These are phyloP conservation scores for Fusarium penzigii DNA, from an alignment of 2,329 filamentous ascomycete genomes.

Conservation along the genomic window DNA sequence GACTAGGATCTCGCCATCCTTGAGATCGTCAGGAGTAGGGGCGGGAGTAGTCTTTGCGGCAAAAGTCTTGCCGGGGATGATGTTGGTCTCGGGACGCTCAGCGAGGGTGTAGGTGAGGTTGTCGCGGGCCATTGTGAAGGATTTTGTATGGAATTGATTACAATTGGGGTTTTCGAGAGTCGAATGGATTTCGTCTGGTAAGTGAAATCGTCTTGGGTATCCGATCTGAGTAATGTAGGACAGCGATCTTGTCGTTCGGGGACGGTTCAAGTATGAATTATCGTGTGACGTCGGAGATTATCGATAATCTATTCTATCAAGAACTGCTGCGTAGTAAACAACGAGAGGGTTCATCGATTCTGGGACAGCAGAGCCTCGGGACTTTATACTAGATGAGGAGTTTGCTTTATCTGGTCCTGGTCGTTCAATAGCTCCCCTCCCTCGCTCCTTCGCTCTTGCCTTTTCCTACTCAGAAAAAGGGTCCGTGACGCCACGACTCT, in stretches of 20 bases:
- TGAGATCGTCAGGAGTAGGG: slow-evolving; percentile 53
- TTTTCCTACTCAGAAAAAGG: background rate
- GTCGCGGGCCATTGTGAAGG: slow-evolving; percentile 41
- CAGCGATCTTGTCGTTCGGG: background rate
- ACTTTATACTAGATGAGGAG: background rate
- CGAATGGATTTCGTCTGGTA: background rate
- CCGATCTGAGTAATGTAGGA: background rate
- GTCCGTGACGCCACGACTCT: background rate
- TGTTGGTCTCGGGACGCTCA: slow-evolving; percentile 60
- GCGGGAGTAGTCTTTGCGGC: slow-evolving; percentile 50
- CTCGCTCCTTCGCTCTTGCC: background rate
- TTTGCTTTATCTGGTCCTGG: no score
- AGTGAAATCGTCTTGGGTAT: background rate
- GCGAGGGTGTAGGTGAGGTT: slow-evolving; percentile 60
- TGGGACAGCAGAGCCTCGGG: background rate
- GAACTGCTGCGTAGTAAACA: background rate
- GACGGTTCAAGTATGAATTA: background rate
- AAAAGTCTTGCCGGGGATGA: slow-evolving; percentile 69
- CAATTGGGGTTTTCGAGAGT: no score
- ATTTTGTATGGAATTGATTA: background rate
- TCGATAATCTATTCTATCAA: background rate
- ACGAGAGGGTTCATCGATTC: background rate
- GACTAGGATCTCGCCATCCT: slow-evolving; percentile 65
- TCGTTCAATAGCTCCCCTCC: no score
- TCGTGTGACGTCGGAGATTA: background rate